Base-by-base conservation (phyloP, 2,329 filamentous ascomycete species). In the Magnaporthiopsis incrustans region DNA sequence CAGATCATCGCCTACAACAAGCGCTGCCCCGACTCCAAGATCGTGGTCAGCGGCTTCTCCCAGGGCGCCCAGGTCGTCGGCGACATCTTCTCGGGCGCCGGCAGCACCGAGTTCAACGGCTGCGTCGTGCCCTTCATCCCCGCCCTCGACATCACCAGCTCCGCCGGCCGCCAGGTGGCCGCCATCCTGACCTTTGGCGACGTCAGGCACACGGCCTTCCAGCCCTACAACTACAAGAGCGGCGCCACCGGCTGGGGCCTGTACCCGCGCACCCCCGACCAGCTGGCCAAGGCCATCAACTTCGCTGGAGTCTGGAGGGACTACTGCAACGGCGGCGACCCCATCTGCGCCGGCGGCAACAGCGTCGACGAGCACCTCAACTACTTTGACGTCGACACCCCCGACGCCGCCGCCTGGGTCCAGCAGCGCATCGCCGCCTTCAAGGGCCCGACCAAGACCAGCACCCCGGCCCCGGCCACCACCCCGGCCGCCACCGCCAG, bases 321-420 rank as follows among this genome's bases (percentile, higher is more conserved):
- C 25, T 72, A 67, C 56, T 66, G 65, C 14, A 59, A 60, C 26
- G 65, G 68, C 15, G 61, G 70, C 14, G 73, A 74, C 62, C 68
- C 70, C 11, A 64, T 73, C 27, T 74, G 72, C 66, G 38, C 14
- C 44, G 60, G 60, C 35, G 60, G 60, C 38, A 18, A 32, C n/a
- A 30, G 18, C 78, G 70, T 80, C 80, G 27, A 61, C 44, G 44
- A 44, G 25, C 72, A 74, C 64, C 66, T 70, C 26, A 69, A 71
- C 61, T 74, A 74, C 67, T 74, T 73, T 61, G 67, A 73, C 15
- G n/a, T 69, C 11, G 72, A 70, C 64, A 67, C 68, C 3, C 63
- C 65, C 11, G 65, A 69, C n/a, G 71, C 71, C 8, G 72, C 67
- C 2, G 64, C 64, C 3, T 74, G 71, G 71, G 71, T 74, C 38